Conservation (phyloP, 441 rosid species). For the Biscutella laevigata region DNA sequence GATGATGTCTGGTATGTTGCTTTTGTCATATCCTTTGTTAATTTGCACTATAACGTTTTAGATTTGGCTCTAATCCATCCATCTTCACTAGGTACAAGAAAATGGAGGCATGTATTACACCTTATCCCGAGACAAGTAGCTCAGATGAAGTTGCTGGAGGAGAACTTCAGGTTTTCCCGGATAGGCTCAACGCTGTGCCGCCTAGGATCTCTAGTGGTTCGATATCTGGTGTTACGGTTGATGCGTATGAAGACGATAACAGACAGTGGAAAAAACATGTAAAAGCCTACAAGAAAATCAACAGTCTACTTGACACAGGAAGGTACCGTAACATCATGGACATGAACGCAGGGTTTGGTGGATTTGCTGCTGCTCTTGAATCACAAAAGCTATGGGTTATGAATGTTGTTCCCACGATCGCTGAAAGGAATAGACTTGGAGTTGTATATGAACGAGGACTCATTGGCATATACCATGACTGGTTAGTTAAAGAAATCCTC, state of each 20-base stretch:
- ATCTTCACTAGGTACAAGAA: slow-evolving; percentile 48
- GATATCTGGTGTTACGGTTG: slow-evolving; percentile 48
- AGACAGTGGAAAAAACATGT: slow-evolving; percentile 54
- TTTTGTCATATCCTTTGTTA: background rate
- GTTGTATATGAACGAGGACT: slow-evolving; percentile 58
- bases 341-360: slow-evolving; percentile 74
- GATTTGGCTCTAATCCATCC: background rate
- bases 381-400: slow-evolving; percentile 53
- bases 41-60: background rate
- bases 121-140: slow-evolving; percentile 47
- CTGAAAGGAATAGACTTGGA: slow-evolving; percentile 49
- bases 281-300: slow-evolving; percentile 54
- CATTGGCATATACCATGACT: slow-evolving; percentile 68
- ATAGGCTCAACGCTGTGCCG: slow-evolving; percentile 54
- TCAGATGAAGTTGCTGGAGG: slow-evolving; percentile 59
- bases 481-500: slow-evolving; percentile 24
- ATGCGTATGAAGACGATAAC: slow-evolving; percentile 50
- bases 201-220: slow-evolving; percentile 58
- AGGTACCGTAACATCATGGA: slow-evolving; percentile 73
- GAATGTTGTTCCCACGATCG: slow-evolving; percentile 67
- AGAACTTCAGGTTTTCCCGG: slow-evolving; percentile 46
- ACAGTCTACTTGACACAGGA: slow-evolving; percentile 42
- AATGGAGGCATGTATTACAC: slow-evolving; percentile 56
- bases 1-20: slow-evolving; percentile 79
- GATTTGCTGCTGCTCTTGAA: slow-evolving; percentile 62